Conservation (phyloP, 2,329 filamentous ascomycete genomes). For the Trichothecium sympodiale region DNA sequence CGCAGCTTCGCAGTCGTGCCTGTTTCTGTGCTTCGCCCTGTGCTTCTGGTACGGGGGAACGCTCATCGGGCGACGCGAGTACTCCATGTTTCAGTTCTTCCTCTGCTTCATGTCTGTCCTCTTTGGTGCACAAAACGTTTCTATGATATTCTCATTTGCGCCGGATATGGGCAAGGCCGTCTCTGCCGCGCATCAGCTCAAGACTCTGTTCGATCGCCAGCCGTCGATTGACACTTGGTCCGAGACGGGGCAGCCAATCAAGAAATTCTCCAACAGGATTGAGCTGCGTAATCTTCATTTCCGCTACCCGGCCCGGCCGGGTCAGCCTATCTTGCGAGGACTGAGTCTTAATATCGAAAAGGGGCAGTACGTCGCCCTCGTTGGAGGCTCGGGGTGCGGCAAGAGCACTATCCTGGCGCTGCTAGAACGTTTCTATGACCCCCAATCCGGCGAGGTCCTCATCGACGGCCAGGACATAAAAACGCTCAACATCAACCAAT, state of each 20-base stretch:
- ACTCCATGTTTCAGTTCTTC: slow-evolving; percentile 41
- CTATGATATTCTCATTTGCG: slow-evolving; percentile 4
- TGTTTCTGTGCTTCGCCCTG: slow-evolving; percentile 74
- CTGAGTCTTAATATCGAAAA: slow-evolving; percentile 12
- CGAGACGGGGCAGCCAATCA: not conserved
- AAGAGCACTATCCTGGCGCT: slow-evolving; percentile 91
- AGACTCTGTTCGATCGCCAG: slow-evolving; percentile 3
- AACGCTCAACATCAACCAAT: slow-evolving; percentile 72
- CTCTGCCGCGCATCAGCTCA: not conserved
- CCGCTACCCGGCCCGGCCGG: slow-evolving; percentile 77
- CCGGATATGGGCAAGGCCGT: slow-evolving; percentile 4
- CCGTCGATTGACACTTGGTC: slow-evolving; percentile 2
- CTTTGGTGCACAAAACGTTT: slow-evolving; percentile 25
- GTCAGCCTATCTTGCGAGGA: slow-evolving; percentile 6
- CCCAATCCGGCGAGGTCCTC: slow-evolving; percentile 66
- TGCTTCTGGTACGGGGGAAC: slow-evolving; percentile 89
- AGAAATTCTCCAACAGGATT: slow-evolving; percentile 30
- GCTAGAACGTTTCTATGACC: slow-evolving; percentile 90
- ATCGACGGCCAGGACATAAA: slow-evolving; percentile 78
- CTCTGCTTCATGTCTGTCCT: slow-evolving; percentile 41
- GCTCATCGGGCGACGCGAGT: slow-evolving; percentile 49
- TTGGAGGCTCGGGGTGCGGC: slow-evolving; percentile 88
- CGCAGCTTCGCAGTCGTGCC: slow-evolving; percentile 45
- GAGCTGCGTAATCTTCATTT: slow-evolving; percentile 93
- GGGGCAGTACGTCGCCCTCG: slow-evolving; percentile 53